A percentile compares a stretch with the other conserved stretches of the same genome.
phyloP scores from a whole-genome alignment of 129 eudicot genomes.

The Centrapalus pauciflorus region DNA sequence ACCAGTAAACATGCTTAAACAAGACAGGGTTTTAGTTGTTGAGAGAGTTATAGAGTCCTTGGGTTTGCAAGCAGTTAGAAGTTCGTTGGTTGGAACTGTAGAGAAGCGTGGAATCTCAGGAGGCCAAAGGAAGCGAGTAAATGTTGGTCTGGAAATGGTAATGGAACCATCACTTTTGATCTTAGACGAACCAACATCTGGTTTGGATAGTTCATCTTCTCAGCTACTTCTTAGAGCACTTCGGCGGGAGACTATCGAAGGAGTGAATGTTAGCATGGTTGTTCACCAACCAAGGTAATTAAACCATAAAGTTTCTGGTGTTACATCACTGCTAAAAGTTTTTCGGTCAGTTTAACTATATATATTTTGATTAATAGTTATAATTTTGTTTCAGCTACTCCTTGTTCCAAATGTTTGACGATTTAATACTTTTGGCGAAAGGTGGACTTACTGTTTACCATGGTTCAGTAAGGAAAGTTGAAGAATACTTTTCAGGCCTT shows the following conservation, averaged over 20 bases:
- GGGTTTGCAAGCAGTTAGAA: constrained; percentile 54
- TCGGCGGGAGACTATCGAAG: constrained; percentile 60
- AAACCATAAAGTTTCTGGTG: not conserved
- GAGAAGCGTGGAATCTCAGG: constrained; percentile 62
- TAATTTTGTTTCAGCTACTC: constrained; percentile 59
- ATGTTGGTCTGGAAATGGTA: constrained; percentile 70
- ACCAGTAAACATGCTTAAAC: constrained; percentile 50
- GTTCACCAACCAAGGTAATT: constrained; percentile 89
- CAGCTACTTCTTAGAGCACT: constrained; percentile 63
- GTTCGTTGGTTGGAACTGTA: constrained; percentile 21
- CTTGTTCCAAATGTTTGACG: constrained; percentile 77
- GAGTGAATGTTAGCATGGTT: constrained; percentile 68
- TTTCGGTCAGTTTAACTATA: too few species aligned
- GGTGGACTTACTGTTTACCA: constrained; percentile 85
- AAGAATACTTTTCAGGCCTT: constrained; percentile 74
- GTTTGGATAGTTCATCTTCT: constrained; percentile 67
- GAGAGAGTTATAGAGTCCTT: constrained; percentile 31
- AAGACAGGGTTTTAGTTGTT: constrained; percentile 45
- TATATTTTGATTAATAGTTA: constrained; percentile 2
- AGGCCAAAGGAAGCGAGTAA: constrained; percentile 67
- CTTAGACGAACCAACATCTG: constrained; percentile 74
- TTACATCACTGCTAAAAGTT: too few species aligned
- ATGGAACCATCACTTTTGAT: constrained; percentile 66
- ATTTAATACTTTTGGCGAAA: constrained; percentile 84
- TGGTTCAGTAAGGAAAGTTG: constrained; percentile 66